Evolutionary conservation across 2,329 filamentous ascomycete species (phyloP), one percentile per base, ranked within the genome.

Genomic region (Escovopsis weberi): DNA sequence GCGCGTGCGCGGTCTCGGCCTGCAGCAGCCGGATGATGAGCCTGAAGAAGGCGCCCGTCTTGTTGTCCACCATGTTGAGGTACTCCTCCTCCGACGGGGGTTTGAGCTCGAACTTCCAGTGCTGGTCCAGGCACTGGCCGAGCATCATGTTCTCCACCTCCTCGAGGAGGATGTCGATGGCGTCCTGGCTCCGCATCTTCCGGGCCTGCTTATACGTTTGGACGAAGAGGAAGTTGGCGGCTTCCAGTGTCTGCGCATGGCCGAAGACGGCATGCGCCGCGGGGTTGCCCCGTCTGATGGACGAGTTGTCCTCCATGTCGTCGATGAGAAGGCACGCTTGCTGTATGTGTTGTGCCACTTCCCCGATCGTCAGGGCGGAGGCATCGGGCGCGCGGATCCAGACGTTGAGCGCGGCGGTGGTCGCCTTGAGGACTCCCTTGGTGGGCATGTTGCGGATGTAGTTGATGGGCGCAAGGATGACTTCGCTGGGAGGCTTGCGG

Each of bases 231-330:
- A 55, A 63, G 4, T 49, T 56, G 2, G 62, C 56, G 3, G 52
- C 51, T 45, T 66, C 65, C 41, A 66, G 59, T 2, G 60, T 54
- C 41, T 64, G 61, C 0, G 52, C 49, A 4, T 35, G 28, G 0
- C 63, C 63, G 43, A 58, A 67, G 4, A 66, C 51, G 1, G 45
- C 46, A 42, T 66, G 63, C 1, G 59, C 50, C 1, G 62, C 45
- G 6, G 61, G 59, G n/a, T 50, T 52, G 3, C 58, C 59, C 3
- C 62, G 53, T 2, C 62, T 52, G 1, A 62, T 45, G 2, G 45
- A 28, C 0, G 62, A 63, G 1, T 47, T 41, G 40, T 66, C 63
- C 47, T 66, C 49, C 12, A 67, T 52, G 47, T 67, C 62, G 40
- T 64, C 62, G 4, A 66, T 48, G 12, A 33, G n/a, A 2, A 33